Base-by-base conservation (phyloP, 352 stramenopile genomes). In the Globisporangium heterothallicum region DNA sequence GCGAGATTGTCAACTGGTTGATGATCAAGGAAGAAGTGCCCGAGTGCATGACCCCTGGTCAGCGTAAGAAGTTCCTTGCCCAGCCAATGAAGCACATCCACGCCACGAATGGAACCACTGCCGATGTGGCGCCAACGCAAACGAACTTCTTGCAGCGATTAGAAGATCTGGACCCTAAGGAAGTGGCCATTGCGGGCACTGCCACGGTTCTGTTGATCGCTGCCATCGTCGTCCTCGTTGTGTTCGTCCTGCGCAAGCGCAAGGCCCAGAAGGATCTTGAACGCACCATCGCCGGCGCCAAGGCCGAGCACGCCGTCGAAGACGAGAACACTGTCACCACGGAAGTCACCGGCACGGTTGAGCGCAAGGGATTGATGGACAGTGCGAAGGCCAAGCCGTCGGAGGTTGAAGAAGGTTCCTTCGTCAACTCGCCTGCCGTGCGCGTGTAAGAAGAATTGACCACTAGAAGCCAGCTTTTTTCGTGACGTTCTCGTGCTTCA, bases 61-160 rank as follows among this genome's bases (percentile, higher is more conserved):
- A 91, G 65, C 83, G 83, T 56, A 85, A 84, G 69, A 75, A 78
- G 49, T 94, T 88, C 72, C 63, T 94, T 9, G 61, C 74, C 0
- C 83, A 94, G 68, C 83, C 80, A 19, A 86, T 94, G 72, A 91
- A 94, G 69, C 80, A 94, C 68, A 84, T 92, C 16, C 78, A 92
- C 70, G 74, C 78, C 25, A 77, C 38, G 56, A 91, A 88, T 58
- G 80, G 73, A 44, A 84, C 74, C 18, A 35, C 59, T 0, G 35
- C 40, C 0, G 74, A 82, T 19, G 56, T 58, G 1, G 66, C 78
- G 25, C 72, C 75, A 14, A 58, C 68, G 22, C 54, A 74, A 62
- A 89, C 80, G 4, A 67, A 92, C 49, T 92, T 92, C 44, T 68
- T 89, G 14, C 64, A 76, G 14, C 62, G 63, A 6, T 57, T 92